Evolutionary conservation across 768 basidiomycete species (phyloP), one percentile per base, ranked within the genome.

Genomic region (Kondoa malvinella): DNA sequence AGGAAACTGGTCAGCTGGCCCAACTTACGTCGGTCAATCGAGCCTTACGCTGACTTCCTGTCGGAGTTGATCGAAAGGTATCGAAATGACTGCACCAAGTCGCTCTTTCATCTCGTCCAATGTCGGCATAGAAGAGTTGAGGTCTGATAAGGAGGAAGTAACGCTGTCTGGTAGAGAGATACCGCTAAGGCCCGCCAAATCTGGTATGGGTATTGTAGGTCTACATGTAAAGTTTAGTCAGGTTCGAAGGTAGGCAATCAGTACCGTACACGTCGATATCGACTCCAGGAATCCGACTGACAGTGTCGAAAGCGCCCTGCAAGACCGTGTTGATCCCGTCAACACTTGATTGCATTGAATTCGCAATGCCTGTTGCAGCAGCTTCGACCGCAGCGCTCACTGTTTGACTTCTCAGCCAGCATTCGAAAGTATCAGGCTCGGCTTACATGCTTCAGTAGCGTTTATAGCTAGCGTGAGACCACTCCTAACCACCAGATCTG

Each of bases 401-500:
- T 50, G n/a, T n/a, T n/a, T n/a, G n/a, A n/a, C n/a, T n/a, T n/a
- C n/a, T n/a, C n/a, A n/a, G n/a, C n/a, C n/a, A n/a, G n/a, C n/a
- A n/a, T n/a, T n/a, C n/a, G n/a, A n/a, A n/a, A n/a, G n/a, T n/a
- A n/a, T n/a, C n/a, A n/a, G n/a, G n/a, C n/a, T n/a, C n/a, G n/a
- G n/a, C n/a, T 8, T 50, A 50, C 40, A 92, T 79, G 87, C 87
- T 70, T 89, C 80, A 0, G 90, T 88, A 2, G 89, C 90, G 60
- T 80, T 81, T 63, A 95, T 89, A 60, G 95, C 78, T 66, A 96
- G 78, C 30, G 83, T 81, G 64, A 97, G 80, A 3, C 83, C 86
- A n/a, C 91, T 90, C 31, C 85, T 81, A 14, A 97, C 84, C 26
- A 88, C 84, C 57, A 96, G 81, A 77, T 96, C 91, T 71, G 95